Evolutionary conservation across 805 yeast genomes (phyloP), one percentile per base, ranked within the genome.

Genomic region (Candida peoriensis): DNA sequence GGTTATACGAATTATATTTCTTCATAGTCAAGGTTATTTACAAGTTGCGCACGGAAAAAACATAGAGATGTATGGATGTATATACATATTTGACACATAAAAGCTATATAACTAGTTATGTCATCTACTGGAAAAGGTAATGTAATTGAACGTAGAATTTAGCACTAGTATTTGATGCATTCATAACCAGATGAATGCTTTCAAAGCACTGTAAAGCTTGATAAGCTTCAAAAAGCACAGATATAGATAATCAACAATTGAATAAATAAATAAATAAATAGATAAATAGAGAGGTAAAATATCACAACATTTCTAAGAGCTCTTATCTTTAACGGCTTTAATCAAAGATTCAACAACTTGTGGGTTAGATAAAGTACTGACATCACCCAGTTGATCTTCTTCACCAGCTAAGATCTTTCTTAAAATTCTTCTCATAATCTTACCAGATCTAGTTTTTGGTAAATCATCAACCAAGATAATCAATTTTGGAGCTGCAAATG

Each of bases 371-470:
- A 82, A 72, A 12, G 93, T 82, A 24, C 86, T 68, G 42, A 78
- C 75, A 64, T 82, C 93, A 44, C 93, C 93, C 53, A 82, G 68
- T 63, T 80, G 87, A 55, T 82, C 89, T 43, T 81, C 82, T 62
- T 82, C 90, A 44, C 77, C 70, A 31, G 87, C 80, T 32, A 80
- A 65, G 41, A 82, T 68, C 66, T 82, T 82, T 65, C 93, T 75
- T 60, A 82, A 70, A 54, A 82, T 81, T 66, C 93, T 74, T 74
- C 93, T 78, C 93, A 82, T 82, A 49, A 82, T 82, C 66, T 82
- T 82, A 55, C 93, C 93, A 5, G 88, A 80, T 68, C 93, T 77
- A 10, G 93, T 82, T 71, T 82, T 82, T 54, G 93, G 93, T 59
- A 82, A 74, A 57, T 82, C 93, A 50, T 73, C 74, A 34, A 82